These are phyloP conservation scores for Chondrus crispus DNA, from an alignment of 23 red algal genomes.

Conservation along the genomic window DNA sequence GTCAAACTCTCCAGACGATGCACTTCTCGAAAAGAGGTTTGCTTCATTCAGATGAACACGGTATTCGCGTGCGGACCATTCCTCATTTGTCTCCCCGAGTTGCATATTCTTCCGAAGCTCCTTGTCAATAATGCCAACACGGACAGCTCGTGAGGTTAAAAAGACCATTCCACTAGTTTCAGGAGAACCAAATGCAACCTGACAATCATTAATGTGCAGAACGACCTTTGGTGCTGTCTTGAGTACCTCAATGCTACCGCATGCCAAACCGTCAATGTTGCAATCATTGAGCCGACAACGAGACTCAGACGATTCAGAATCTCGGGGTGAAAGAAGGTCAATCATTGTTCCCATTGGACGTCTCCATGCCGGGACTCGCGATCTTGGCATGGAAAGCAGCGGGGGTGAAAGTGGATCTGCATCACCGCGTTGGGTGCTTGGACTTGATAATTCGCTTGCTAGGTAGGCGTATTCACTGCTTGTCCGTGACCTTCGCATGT, in stretches of 20 bases:
- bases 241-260: constrained; percentile 31
- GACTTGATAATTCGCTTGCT: neutral
- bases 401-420: constrained; percentile 46
- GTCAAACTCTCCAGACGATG: constrained; percentile 18
- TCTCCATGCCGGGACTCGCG: constrained; percentile 12
- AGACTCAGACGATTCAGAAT: neutral
- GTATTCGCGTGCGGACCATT: constrained; percentile 52
- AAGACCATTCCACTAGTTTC: constrained; percentile 61
- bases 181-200: constrained; percentile 65
- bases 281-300: neutral
- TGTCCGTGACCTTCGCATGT: neutral
- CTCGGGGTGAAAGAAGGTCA: neutral
- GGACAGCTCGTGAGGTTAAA: constrained; percentile 47
- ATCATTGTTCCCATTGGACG: constrained; percentile 47
- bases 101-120: constrained; percentile 59
- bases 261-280: neutral
- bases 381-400: constrained; percentile 3
- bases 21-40: constrained; percentile 42
- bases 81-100: constrained; percentile 58
- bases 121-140: constrained; percentile 60
- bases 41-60: constrained; percentile 65
- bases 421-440: neutral
- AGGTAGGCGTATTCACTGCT: neutral
- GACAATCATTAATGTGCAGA: constrained; percentile 55
- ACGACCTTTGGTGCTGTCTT: constrained; percentile 48